These are phyloP conservation scores for Artomyces pyxidatus DNA, from an alignment of 768 basidiomycete genomes.

Conservation along the genomic window DNA sequence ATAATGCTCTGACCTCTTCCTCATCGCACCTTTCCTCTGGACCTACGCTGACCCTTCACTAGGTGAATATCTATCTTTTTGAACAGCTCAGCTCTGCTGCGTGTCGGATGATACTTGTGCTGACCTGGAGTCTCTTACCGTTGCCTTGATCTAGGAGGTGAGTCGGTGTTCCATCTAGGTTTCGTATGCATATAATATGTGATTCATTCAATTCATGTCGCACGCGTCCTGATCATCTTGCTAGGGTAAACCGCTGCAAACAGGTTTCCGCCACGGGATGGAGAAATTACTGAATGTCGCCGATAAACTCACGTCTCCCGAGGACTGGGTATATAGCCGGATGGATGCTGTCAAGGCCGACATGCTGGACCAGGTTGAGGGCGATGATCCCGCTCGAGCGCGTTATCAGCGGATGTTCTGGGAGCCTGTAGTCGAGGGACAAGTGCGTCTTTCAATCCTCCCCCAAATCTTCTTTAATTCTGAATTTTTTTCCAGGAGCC, in stretches of 20 bases:
- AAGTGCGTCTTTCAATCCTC: constrained; percentile 34
- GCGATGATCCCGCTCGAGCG: constrained; percentile 46
- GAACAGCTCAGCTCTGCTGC: too few species aligned
- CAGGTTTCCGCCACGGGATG: constrained; percentile 76
- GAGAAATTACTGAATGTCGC: constrained; percentile 65
- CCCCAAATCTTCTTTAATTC: not conserved
- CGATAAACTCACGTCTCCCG: constrained; percentile 9
- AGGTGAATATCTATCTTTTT: not conserved
- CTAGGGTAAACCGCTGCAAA: constrained; percentile 69
- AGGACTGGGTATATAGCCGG: constrained; percentile 21
- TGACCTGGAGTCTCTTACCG: not conserved
- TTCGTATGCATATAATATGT: not conserved
- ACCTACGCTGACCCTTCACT: constrained; percentile 13
- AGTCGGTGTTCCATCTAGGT: too few species aligned
- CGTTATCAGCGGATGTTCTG: constrained; percentile 70
- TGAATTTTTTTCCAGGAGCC: constrained; percentile 41
- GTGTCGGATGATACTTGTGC: too few species aligned
- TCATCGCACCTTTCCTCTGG: constrained; percentile 17
- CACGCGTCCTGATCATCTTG: too few species aligned
- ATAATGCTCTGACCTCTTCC: constrained; percentile 30
- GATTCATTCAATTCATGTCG: not conserved
- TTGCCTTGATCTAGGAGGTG: not conserved
- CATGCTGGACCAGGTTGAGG: constrained; percentile 46
- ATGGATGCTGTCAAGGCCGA: constrained; percentile 56
- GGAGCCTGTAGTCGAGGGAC: constrained; percentile 68